phyloP scores from a whole-genome alignment of 257 asterid genomes.

The Anisodus acutangulus region DNA sequence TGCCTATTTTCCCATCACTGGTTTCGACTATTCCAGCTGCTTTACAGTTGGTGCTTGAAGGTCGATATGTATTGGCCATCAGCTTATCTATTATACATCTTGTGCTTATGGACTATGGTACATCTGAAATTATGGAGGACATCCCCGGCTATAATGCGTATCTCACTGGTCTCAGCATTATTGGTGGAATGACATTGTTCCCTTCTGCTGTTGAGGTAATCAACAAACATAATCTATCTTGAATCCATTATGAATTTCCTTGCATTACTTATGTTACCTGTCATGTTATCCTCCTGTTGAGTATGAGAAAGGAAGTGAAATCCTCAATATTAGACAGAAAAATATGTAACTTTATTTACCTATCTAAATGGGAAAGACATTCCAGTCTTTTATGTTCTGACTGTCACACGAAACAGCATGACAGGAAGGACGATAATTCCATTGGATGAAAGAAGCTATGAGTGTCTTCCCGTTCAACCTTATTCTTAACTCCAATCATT shows the following conservation, averaged over 20 bases:
- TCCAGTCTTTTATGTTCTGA: background rate
- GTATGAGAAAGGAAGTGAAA: background rate
- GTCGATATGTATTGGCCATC: conserved; percentile 65
- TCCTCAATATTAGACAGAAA: background rate
- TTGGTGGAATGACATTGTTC: conserved; percentile 98
- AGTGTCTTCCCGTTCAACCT: background rate
- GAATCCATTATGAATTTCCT: background rate
- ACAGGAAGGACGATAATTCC: background rate
- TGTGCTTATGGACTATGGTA: conserved; percentile 79
- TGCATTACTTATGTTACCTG: background rate
- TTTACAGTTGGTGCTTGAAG: conserved; percentile 76
- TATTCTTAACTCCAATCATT: background rate
- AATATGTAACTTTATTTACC: background rate
- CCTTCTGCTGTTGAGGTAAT: conserved; percentile 87
- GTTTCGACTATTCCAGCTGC: conserved; percentile 88
- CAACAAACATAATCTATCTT: background rate
- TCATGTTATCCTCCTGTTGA: background rate
- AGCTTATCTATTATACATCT: conserved; percentile 66
- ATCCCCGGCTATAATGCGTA: conserved; percentile 81
- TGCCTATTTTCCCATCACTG: conserved; percentile 81
- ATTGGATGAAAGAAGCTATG: background rate
- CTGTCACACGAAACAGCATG: background rate
- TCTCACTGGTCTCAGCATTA: conserved; percentile 93
- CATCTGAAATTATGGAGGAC: conserved; percentile 82
- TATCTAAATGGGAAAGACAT: background rate